Base-by-base conservation (phyloP, 352 stramenopile species). In the Globisporangium apiculatum region DNA sequence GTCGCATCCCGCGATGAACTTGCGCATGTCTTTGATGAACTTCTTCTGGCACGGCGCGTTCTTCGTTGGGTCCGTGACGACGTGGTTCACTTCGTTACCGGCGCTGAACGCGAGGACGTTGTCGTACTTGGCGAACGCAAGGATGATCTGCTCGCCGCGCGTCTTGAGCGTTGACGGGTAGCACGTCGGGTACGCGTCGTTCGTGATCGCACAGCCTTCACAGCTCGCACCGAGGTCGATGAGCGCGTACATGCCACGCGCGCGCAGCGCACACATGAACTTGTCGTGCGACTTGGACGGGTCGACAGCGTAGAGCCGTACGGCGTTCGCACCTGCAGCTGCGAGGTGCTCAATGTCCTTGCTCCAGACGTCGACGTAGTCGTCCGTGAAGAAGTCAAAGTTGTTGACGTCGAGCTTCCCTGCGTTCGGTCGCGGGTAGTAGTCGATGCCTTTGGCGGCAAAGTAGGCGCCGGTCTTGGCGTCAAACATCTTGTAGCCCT, bases 1-100 rank as follows among this genome's bases (percentile, higher is more conserved):
- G 1, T 53, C 37, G 52, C 87, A 96, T 3, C 49, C 57, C 1
- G 53, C 58, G 10, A 92, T 68, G 67, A 87, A 95, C 8, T 58
- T 62, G 45, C 86, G 72, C 81, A 95, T 92, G 57, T 95, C 87
- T 4, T 74, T 68, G 41, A 96, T 67, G 53, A 95, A 94, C 61
- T 95, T 95, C 66, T 96, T 96, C 59, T 94, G 82, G 64, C 87
- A 96, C 8, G 87, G 76, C 9, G 78, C 83, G 53, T 95, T 94
- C 9, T 69, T 65, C 9, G 57, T 60, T 0, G 66, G 55, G 11
- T 71, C 62, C 0, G 49, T 46, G 7, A 84, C 70, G n/a, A 75
- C 69, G 54, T 93, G 69, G 59, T 93, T 94, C 36, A 91, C 64
- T 64, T 95, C 86, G 65, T 95, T 95, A 42, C 84, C 86, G 4